A percentile compares a stretch with the other conserved stretches of the same genome.
Evolutionary conservation across 495 filamentous ascomycete species (phyloP).

Genomic region (Hyaloscypha bicolor): DNA sequence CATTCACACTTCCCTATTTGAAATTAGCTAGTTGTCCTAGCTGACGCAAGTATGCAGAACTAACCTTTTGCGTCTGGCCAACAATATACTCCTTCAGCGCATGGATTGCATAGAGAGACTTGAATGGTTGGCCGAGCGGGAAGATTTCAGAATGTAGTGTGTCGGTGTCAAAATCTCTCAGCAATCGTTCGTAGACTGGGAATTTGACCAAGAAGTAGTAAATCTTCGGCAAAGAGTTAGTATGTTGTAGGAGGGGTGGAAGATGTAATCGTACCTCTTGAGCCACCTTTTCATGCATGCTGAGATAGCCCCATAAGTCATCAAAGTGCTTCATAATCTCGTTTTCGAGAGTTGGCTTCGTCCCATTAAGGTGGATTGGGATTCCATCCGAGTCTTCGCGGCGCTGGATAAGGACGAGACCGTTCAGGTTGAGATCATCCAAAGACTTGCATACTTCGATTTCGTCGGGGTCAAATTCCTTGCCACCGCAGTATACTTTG

Average conservation of each 20-base stretch:
- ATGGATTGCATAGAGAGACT: constrained; percentile 72
- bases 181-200: constrained; percentile 64
- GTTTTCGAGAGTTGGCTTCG: constrained; percentile 61
- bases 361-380: constrained; percentile 38
- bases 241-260: constrained; percentile 31
- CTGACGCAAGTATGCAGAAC: background rate
- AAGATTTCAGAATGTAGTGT: constrained; percentile 61
- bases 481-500: constrained; percentile 53
- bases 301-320: constrained; percentile 79
- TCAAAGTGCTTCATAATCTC: constrained; percentile 86
- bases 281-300: constrained; percentile 73
- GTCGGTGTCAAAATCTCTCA: constrained; percentile 58
- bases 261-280: constrained; percentile 46
- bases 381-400: constrained; percentile 40
- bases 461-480: constrained; percentile 49
- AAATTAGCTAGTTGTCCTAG: constrained; percentile 6
- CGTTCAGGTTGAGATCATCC: constrained; percentile 62
- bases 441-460: constrained; percentile 52
- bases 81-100: constrained; percentile 55
- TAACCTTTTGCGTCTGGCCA: constrained; percentile 26
- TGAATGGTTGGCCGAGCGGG: constrained; percentile 69
- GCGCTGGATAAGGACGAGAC: constrained; percentile 61
- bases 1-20: constrained; percentile 25
- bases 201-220: constrained; percentile 75
- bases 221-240: constrained; percentile 48